A percentile compares a stretch with the other conserved stretches of the same genome.
Conservation (phyloP, 768 basidiomycete genomes). For the Leccinum ochraceum region DNA sequence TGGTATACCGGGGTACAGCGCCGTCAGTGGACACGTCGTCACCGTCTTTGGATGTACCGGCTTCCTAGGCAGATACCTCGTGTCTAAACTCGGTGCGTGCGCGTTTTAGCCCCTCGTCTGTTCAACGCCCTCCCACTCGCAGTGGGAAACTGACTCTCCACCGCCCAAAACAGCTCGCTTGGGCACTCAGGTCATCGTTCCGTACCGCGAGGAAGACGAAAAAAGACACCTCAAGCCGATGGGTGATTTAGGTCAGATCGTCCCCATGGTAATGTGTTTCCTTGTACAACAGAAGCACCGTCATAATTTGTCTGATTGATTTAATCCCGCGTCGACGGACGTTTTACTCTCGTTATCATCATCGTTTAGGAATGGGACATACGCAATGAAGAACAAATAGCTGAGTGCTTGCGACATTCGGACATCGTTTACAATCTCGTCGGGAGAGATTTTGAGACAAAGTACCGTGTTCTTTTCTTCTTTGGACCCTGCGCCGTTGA, state of each 20-base stretch:
- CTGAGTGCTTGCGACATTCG: slow-evolving; percentile 91
- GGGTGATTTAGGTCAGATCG: slow-evolving; percentile 97
- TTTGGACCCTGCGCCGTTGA: slow-evolving; percentile 16
- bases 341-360: slow-evolving; percentile 1
- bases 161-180: slow-evolving; percentile 61
- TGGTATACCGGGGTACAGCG: slow-evolving; percentile 83
- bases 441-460: slow-evolving; percentile 93
- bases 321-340: slow-evolving; percentile 8
- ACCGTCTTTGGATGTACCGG: slow-evolving; percentile 98
- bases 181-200: slow-evolving; percentile 92
- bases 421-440: slow-evolving; percentile 97
- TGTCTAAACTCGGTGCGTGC: slow-evolving; percentile 81
- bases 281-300: slow-evolving; percentile 4
- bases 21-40: slow-evolving; percentile 86
- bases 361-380: slow-evolving; percentile 89
- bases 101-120: too few species aligned
- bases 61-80: slow-evolving; percentile 92
- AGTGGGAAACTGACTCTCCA: background rate
- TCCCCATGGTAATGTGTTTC: slow-evolving; percentile 74
- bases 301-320: slow-evolving; percentile 28
- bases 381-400: slow-evolving; percentile 86
- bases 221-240: slow-evolving; percentile 87
- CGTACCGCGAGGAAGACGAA: slow-evolving; percentile 94
- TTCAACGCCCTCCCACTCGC: background rate
- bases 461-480: slow-evolving; percentile 52